Percentiles rank a stretch among this genome's conserved stretches.
phyloP scores from a whole-genome alignment of 2,329 filamentous ascomycete species.

The Paraconiothyrium brasiliense region DNA sequence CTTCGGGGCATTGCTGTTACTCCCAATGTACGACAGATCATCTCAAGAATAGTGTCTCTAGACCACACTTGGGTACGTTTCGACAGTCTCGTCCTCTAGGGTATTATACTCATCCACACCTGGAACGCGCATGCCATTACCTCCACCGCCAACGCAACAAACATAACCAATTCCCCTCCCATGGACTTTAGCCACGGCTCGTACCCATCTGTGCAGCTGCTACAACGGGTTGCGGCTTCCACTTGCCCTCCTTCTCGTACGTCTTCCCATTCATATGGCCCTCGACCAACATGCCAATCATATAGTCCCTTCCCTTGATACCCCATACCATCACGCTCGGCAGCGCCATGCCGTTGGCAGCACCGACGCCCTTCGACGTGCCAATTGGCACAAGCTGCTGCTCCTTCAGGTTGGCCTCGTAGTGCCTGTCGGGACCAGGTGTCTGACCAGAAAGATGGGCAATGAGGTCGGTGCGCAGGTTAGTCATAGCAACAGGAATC shows the following conservation, averaged over 20 bases:
- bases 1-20: neutral
- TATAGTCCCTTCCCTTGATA: conserved; percentile 56
- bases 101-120: neutral
- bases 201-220: conserved; percentile 32
- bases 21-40: neutral
- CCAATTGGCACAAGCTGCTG: conserved; percentile 49
- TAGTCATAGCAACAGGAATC: conserved; percentile 56
- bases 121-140: neutral
- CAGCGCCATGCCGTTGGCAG: conserved; percentile 46
- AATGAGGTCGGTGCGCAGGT: conserved; percentile 58
- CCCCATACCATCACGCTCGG: conserved; percentile 54
- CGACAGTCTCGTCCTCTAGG: neutral
- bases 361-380: conserved; percentile 49
- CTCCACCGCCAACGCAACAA: neutral
- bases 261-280: conserved; percentile 39
- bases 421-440: conserved; percentile 42
- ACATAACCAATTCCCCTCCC: neutral
- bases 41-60: neutral
- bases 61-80: neutral
- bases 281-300: conserved; percentile 41
- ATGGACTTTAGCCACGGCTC: conserved; percentile 15
- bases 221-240: conserved; percentile 38
- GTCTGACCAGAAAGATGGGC: conserved; percentile 38
- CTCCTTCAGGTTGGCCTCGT: conserved; percentile 44
- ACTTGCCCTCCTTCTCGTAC: conserved; percentile 49